Evolutionary conservation across 768 basidiomycete species (phyloP), one percentile per base, ranked within the genome.

Genomic region (Podaxis sp.): DNA sequence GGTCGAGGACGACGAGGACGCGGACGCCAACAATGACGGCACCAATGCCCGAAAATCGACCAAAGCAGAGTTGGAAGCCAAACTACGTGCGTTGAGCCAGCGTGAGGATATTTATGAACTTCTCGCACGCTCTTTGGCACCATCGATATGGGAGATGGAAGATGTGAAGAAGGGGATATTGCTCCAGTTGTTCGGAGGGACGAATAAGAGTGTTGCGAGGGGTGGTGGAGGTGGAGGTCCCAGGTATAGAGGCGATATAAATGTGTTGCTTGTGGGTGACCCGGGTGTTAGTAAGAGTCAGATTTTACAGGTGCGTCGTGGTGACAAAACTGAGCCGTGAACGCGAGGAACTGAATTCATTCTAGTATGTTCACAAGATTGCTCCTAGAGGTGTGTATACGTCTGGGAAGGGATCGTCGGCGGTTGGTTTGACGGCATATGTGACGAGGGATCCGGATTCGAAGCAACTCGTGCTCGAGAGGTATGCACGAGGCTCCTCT

Each of bases 151-250:
- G 88, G 91, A 93, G 72, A 90, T 98, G 91, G 95, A 98, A 25
- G 97, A 99, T 70, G 94, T 98, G 61, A 99, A 99, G 78, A 98
- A 98, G 78, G 97, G 97, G 0, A 97, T 98, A 56, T 71, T 99
- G 61, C 76, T 99, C 35, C 96, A 98, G 72, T 74, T 99, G 25
- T 98, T 99, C 73, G 97, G 97, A 2, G 97, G 97, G 0, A 98
- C 97, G 37, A 98, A 98, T 73, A 99, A 99, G 79, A 94, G 80
- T 67, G 91, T 98, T 64, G 83, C 91, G 1, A 81, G 87, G 58
- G 97, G 97, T 55, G 95, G 96, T 9, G 96, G 96, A 4, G 94
- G 89, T 1, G 96, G 96, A 2, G 97, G 97, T 1, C 96, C 97
- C 5, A 81, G 96, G 70, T 99, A 97, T 71, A 84, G 97, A 67